phyloP scores from a whole-genome alignment of 2,329 filamentous ascomycete genomes.

The Tolypocladium paradoxum region DNA sequence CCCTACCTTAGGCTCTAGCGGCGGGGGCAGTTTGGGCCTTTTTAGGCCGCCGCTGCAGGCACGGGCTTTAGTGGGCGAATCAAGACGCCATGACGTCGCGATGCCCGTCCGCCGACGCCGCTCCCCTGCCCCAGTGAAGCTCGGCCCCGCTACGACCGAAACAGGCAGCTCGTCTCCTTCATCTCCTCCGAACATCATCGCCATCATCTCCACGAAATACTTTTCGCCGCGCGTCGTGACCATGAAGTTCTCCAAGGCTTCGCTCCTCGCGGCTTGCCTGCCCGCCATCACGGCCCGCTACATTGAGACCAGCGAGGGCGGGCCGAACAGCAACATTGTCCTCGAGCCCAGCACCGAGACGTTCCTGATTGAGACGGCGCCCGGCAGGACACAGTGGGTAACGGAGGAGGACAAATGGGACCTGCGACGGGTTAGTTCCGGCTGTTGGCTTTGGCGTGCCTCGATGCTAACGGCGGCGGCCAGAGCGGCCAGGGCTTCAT shows the following conservation, averaged over 20 bases:
- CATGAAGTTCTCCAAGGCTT: conserved; percentile 45
- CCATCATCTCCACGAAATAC: not conserved
- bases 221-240: not conserved
- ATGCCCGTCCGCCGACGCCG: no score
- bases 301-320: conserved; percentile 38
- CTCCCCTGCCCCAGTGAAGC: not conserved
- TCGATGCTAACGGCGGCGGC: not conserved
- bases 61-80: not conserved
- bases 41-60: not conserved
- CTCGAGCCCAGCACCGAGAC: conserved; percentile 28
- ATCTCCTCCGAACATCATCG: not conserved
- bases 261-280: conserved; percentile 43
- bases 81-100: no score
- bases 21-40: not conserved
- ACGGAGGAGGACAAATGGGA: conserved; percentile 95
- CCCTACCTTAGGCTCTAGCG: no score
- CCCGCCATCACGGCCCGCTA: conserved; percentile 46
- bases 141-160: not conserved
- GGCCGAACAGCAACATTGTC: conserved; percentile 29
- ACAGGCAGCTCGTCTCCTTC: not conserved
- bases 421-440: conserved; percentile 54
- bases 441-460: not conserved
- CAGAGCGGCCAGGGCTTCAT: conserved; percentile 83
- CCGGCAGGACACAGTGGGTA: conserved; percentile 74
- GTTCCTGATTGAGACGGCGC: conserved; percentile 75